Evolutionary conservation across 1,139 yeast species (phyloP), one percentile per base, ranked within the genome.

Genomic region (Saccharomyces hybrid): DNA sequence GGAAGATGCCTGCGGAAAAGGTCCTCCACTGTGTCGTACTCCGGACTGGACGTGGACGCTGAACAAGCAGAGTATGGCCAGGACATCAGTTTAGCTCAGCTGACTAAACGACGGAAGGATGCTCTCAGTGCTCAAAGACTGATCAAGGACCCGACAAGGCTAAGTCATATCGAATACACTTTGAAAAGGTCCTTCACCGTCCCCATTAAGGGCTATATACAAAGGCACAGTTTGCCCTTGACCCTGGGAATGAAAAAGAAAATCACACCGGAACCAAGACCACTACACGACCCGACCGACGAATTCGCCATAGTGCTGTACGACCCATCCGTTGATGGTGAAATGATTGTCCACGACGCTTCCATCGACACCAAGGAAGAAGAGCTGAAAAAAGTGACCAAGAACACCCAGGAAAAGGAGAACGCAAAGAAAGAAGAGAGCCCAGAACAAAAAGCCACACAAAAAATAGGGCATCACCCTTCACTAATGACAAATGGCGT

Each of bases 271-370:
- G 88, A 90, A 14, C 96, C 99, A 2, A 75, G 93, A 56, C 96
- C 99, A 0, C 76, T 93, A 16, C 95, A 91, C 67, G 99, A 93
- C 71, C 99, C 99, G 0, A 78, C 85, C 53, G 89, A 86, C 58
- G 98, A 93, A 69, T 85, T 89, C 67, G 98, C 99, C 0, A 89
- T 95, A 54, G 98, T 93, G 1, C 75, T 93, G 50, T 93, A 89
- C 65, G 99, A 93, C 68, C 99, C 99, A 0, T 88, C 98, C 0
- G 84, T 91, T 3, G 80, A 75, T 52, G 80, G 77, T 31, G 76
- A 72, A 50, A 66, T 74, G 60, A 62, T 64, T 32, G 58, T 62
- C 4, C 59, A 60, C 46, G 65, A 61, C 34, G 64, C 69, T 47
- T 9, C 44, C 3, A 19, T 38, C 7, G 60, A 60, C 38, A 64